Evolutionary conservation across 306 rosid species (phyloP), one percentile per base, ranked within the genome.

Genomic region (Crataegus laevigata): DNA sequence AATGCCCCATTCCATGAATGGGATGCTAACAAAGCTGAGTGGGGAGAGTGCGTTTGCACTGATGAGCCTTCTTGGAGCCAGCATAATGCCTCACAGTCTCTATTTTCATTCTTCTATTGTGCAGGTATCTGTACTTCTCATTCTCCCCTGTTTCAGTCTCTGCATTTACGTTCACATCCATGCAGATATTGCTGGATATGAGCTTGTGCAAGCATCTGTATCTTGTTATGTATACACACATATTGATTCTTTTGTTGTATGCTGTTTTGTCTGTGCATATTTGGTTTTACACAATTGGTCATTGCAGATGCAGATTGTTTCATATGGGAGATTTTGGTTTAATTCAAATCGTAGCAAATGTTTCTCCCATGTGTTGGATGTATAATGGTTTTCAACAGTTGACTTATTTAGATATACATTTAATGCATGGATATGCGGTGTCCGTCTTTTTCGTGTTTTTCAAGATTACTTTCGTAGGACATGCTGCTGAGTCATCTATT

Each of bases 21-120:
- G 91, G 78, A 77, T 82, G 77, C 78, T 79, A 73, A 79, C 88
- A 82, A 92, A 81, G 84, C 69, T 90, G 70, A 88, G 84, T 57
- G 99, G 99, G 80, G 98, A 96, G 85, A 92, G 91, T 82, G 89
- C 91, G 24, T 96, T 90, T 80, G 79, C 91, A 71, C 84, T 96
- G 52, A 96, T 96, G 98, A 88, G 96, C 84, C 96, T 96, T 83
- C 90, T 96, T 70, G 99, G 99, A 83, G 96, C 99, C 76, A 90
- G 85, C 76, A 83, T 96, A 75, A 89, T 92, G 86, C 99, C 99
- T 82, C 99, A 96, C 83, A 92, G 90, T 82, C 84, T 96, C 72
- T 92, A 92, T 86, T 91, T 96, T 76, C 93, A 96, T 87, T 96
- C 99, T 58, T 89, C 93, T 66, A 75, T 96, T 80, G 96, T 96